A percentile compares a stretch with the other conserved stretches of the same genome.
Conservation (phyloP, 2,329 filamentous ascomycete species). For the Sporothrix pallida region DNA sequence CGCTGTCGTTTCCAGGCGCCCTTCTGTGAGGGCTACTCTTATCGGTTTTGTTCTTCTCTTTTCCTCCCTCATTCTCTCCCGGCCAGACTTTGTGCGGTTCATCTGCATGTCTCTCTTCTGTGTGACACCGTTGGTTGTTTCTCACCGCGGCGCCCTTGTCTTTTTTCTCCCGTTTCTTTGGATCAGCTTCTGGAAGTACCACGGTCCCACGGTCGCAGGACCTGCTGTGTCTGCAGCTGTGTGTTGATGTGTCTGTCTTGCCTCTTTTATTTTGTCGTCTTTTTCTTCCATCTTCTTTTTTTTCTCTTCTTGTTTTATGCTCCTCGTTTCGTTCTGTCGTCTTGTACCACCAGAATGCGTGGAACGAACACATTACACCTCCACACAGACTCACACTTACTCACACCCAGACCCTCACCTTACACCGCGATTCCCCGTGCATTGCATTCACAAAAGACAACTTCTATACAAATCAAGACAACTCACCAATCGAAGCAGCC, state of each 20-base stretch:
- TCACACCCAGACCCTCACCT: neutral
- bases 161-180: neutral
- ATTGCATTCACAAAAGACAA: neutral
- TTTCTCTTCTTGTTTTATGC: neutral
- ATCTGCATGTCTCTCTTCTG: conserved; percentile 12
- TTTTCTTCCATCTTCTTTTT: no score
- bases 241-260: neutral
- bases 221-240: conserved; percentile 3
- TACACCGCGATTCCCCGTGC: conserved; percentile 11
- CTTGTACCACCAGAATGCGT: neutral
- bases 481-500: neutral
- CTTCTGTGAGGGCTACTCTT: neutral
- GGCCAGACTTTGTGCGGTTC: neutral
- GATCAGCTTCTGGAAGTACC: conserved; percentile 12
- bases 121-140: conserved; percentile 1
- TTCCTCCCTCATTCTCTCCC: neutral
- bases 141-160: neutral
- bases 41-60: neutral
- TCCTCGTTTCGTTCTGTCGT: neutral
- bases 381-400: neutral
- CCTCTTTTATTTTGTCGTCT: no score
- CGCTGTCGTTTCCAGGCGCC: neutral
- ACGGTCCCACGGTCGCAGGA: conserved; percentile 11
- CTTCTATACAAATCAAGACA: neutral
- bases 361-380: neutral